Base-by-base conservation (phyloP, 148 eudicot genomes). In the Linanthus parryae region DNA sequence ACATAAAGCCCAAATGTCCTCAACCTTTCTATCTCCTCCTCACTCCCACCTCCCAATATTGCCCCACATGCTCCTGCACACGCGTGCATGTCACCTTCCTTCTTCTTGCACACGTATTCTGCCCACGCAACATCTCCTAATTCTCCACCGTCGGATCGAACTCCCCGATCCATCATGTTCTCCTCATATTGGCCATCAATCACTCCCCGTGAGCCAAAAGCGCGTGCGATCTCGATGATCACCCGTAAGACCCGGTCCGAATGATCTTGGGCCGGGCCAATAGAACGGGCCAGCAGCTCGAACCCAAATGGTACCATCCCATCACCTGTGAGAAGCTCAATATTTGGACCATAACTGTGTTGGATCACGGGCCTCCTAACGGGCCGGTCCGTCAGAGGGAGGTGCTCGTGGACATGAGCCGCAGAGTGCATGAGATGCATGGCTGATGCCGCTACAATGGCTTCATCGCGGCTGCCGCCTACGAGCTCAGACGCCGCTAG, bases 401-500 rank as follows among this genome's bases (percentile, higher is more conserved):
- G 72, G 45, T 63, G 66, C 42, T 78, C 69, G 63, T 78, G 84
- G 29, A 63, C 3, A 52, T 59, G 38, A 3, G 68, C 57, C 0
- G 84, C 72, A 0, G 77, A 65, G 27, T 67, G 66, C 74, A 74
- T 52, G 45, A 78, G 71, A 14, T 61, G 80, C 5, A 78, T 11
- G 0, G 84, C 80, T 0, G 80, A 57, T 0, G 80, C 84, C 0
- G 84, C 74, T 0, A 60, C 68, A 44, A 78, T 21, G 22, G 69
- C 76, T 4, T 64, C 61, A 46, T 30, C 66, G 0, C 57, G 61
- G 37, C 53, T 24, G 14, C 86, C 82, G 26, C 81, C 82, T 0
- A 76, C 63, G 3, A 80, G 72, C 72, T 80, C 79, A 5, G 74
- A 80, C 0, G 77, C 79, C 5, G 82, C 82, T 1, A 73, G 23